Evolutionary conservation across 108 stramenopile genomes (phyloP), one percentile per base, ranked within the genome.

Genomic region (Nitzschia palea): DNA sequence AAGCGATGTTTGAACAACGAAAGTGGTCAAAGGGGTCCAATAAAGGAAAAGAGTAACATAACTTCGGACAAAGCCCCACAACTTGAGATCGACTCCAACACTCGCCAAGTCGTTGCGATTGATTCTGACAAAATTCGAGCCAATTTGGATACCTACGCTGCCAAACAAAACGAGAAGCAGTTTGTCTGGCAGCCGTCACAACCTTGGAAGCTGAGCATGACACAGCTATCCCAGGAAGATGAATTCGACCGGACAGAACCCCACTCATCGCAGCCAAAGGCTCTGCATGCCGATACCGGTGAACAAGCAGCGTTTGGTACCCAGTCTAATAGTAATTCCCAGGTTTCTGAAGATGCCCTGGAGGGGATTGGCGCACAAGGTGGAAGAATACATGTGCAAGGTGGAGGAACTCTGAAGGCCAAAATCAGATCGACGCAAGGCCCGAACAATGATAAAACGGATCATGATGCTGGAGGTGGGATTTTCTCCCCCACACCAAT

Each of bases 381-480:
- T 5, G 88, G 93, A 20, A 77, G 71, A 77, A 68, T 89, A 2
- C 82, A 80, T 35, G 75, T 94, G 0, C 68, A 88, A 63, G 81
- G 83, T 45, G 89, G 89, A n/a, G 93, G 91, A 26, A 76, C 80
- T 15, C 69, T 94, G 20, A 94, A 94, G 54, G 82, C 89, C 14
- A 71, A 83, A 36, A 84, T 81, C 14, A 67, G 68, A 44, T 47
- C 76, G 25, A 79, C 87, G 12, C 73, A 75, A 40, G 47, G 5
- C 47, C 4, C 9, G 22, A 10, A 10, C 4, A 20, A 12, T 18
- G 47, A 10, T 5, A 10, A 8, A 4, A 34, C 27, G 2, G 26
- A 27, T 12, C 33, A 53, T 40, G 26, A 29, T 22, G 56, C 50
- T 20, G 40, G 29, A 22, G 27, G 42, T 0, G 26, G 40, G 17